Percentiles rank a stretch among this genome's conserved stretches.
Conservation (phyloP, 805 yeast species). For the Saturnispora ahearnii region DNA sequence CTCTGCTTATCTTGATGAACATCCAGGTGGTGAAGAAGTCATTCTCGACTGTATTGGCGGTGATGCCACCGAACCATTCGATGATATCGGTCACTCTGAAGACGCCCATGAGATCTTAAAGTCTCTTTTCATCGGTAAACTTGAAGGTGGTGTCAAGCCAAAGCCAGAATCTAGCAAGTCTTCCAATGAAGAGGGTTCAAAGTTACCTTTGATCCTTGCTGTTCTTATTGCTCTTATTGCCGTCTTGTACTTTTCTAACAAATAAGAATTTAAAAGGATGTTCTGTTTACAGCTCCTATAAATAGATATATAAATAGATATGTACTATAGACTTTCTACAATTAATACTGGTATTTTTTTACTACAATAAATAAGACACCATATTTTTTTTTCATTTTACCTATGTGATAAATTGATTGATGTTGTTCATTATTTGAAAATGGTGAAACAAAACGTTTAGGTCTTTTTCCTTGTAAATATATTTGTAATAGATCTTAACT, state of each 20-base stretch:
- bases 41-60: conserved; percentile 71
- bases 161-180: conserved; percentile 12
- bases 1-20: conserved; percentile 60
- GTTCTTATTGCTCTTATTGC: conserved; percentile 33
- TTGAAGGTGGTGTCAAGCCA: conserved; percentile 48
- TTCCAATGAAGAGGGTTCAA: conserved; percentile 18
- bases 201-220: conserved; percentile 28
- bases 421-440: no score
- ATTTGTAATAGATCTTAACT: not conserved
- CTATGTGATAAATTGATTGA: no score
- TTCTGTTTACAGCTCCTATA: no score
- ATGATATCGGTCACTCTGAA: conserved; percentile 94
- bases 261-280: conserved; percentile 8
- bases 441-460: no score
- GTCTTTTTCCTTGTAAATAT: not conserved
- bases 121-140: conserved; percentile 64
- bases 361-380: no score
- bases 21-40: conserved; percentile 71
- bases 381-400: no score
- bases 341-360: not conserved
- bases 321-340: not conserved
- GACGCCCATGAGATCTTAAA: conserved; percentile 78
- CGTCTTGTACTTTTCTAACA: conserved; percentile 32
- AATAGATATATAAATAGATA: not conserved
- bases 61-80: conserved; percentile 65